Evolutionary conservation across 805 yeast genomes (phyloP), one percentile per base, ranked within the genome.

Genomic region (Kodamaea neixiangensis): DNA sequence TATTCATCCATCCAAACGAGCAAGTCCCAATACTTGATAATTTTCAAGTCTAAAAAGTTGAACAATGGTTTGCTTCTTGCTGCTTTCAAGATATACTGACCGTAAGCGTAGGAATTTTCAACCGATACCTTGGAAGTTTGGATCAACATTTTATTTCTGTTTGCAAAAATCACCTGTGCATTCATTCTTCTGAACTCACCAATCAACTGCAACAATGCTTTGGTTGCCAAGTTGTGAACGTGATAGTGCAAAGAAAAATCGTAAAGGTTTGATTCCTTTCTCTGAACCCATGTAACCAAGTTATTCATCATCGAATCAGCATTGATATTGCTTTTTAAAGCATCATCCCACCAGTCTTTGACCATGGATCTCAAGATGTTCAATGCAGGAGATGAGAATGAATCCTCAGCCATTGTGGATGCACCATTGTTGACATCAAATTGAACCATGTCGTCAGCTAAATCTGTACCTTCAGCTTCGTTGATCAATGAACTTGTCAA

Each of bases 341-440:
- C 97, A 61, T 84, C 87, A 60, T 90, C 96, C 97, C 97, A 93
- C 97, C 97, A 90, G 29, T 78, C 83, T 60, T 87, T 89, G 10
- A 94, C 87, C 79, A 94, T 72, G 6, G 77, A 66, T 61, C 96
- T 80, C 50, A 94, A 73, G 1, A 86, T 86, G 7, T 75, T 66
- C 54, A 94, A 73, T 2, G 97, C 88, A 0, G 87, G 81, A 0
- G 84, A 78, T 9, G 92, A 86, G 59, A 93, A 92, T 0, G 96
- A 81, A 65, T 93, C 96, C 57, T 86, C 89, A 11, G 93, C 87
- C 58, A 92, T 81, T 0, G 81, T 76, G 0, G 77, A 67, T 1
- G 74, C 68, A 3, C 78, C 78, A 49, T 71, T 72, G 48, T 68
- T 73, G 2, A 59, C 62, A 46, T 71, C 77, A 44, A 63, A 64